Base-by-base conservation (phyloP, 768 basidiomycete species). In the Trametes gibbosa region DNA sequence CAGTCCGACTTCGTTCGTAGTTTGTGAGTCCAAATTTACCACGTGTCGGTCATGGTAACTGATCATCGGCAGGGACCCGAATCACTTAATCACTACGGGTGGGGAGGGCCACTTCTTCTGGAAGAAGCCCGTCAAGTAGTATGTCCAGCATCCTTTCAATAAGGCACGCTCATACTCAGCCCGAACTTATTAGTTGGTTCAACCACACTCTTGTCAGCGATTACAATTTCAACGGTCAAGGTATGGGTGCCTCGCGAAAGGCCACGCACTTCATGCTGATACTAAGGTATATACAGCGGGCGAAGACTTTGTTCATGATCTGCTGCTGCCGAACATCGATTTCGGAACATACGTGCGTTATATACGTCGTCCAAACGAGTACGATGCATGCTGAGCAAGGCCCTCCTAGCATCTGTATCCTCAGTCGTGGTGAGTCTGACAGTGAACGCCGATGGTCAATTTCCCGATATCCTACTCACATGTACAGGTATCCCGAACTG, bases 51-150 rank as follows among this genome's bases (percentile, higher is more conserved):
- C 41, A 12, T 17, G 13, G 23, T 23, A 13, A 19, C 6, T n/a
- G 40, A 17, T 53, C 39, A 14, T 37, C 13, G 14, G 17, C 37
- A 83, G 81, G 24, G 82, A 84, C 61, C 76, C 79, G 8, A 65
- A 79, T 65, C 82, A 84, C 59, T 52, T 83, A 58, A 81, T 84
- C 39, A 82, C 80, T 0, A 82, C 81, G 0, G 82, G 81, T 19
- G 82, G 82, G 4, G 82, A 84, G 68, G 83, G 83, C 0, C 81
- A 81, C 17, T 83, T 84, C 67, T 81, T 73, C 64, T 81, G 76
- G 78, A 73, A 75, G 45, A 64, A 75, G n/a, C 71, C 76, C 7
- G 71, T 69, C 24, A 69, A 70, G 23, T 79, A 73, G 70, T 69
- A 56, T 23, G 68, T 57, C 7, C 17, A 24, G 21, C 1, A 32